Evolutionary conservation across 164 flowering plant genomes (phyloP).

Genomic region (Dillenia suffruticosa): DNA sequence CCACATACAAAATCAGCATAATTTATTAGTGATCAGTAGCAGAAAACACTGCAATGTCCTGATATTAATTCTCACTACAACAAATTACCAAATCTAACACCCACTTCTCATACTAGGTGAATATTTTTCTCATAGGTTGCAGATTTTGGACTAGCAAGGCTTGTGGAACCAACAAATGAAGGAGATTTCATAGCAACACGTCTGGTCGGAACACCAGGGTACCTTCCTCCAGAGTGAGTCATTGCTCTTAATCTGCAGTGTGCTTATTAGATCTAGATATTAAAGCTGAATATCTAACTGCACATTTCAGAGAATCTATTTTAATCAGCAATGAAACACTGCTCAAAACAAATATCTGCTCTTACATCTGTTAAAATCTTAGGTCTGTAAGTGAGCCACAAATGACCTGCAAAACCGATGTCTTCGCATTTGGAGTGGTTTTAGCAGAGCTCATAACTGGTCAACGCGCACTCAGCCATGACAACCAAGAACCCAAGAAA

Average conservation of each 20-base stretch:
- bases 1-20: neutral
- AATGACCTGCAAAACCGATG: constrained; percentile 60
- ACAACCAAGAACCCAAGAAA: too few relatives aligned
- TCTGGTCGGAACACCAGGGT: constrained; percentile 77
- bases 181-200: constrained; percentile 61
- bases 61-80: neutral
- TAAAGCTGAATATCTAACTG: too few relatives aligned
- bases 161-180: constrained; percentile 52
- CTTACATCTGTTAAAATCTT: neutral
- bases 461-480: too few relatives aligned
- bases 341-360: neutral
- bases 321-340: too few relatives aligned
- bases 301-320: too few relatives aligned
- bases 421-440: constrained; percentile 78
- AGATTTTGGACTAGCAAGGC: constrained; percentile 77
- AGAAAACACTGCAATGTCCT: neutral
- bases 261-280: too few relatives aligned
- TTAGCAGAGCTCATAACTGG: constrained; percentile 44
- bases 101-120: neutral
- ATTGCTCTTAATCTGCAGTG: neutral
- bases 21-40: neutral
- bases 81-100: neutral
- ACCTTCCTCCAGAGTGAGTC: constrained; percentile 79
- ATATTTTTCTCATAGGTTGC: constrained; percentile 45
- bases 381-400: constrained; percentile 80